Conservation (phyloP, 148 eudicot genomes). For the Arctostaphylos glauca region DNA sequence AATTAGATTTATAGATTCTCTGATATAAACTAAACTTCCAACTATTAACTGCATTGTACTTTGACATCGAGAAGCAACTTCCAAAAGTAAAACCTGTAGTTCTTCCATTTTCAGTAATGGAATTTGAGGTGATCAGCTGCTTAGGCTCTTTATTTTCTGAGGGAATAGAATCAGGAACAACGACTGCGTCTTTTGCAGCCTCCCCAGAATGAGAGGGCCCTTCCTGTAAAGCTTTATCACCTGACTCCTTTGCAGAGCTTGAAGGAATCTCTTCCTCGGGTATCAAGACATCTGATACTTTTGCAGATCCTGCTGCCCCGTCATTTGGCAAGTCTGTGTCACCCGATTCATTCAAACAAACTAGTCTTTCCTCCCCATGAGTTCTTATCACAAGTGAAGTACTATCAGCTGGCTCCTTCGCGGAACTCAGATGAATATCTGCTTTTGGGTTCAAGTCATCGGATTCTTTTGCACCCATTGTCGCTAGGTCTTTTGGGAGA, state of each 20-base stretch:
- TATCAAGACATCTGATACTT: constrained; percentile 33
- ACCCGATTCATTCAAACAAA: constrained; percentile 25
- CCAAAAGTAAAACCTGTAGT: constrained; percentile 40
- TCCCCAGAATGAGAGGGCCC: constrained; percentile 28
- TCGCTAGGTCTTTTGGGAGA: constrained; percentile 18
- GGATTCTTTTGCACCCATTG: constrained; percentile 1
- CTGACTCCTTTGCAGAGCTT: constrained; percentile 31
- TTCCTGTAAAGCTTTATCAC: constrained; percentile 24
- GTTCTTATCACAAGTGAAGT: constrained; percentile 24
- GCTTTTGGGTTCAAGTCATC: background rate
- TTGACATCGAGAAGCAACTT: background rate
- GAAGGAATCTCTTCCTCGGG: constrained; percentile 40
- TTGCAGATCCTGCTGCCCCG: constrained; percentile 18
- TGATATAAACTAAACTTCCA: background rate
- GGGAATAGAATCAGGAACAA: constrained; percentile 32
- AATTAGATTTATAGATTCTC: background rate
- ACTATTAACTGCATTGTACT: constrained; percentile 11
- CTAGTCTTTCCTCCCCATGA: constrained; percentile 27
- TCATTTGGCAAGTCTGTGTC: constrained; percentile 34
- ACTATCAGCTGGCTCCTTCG: background rate
- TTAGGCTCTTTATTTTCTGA: constrained; percentile 35
- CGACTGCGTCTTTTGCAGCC: constrained; percentile 40
- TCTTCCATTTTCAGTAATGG: constrained; percentile 35
- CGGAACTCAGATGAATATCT: background rate
- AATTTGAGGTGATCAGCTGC: constrained; percentile 25